Conservation (phyloP, 345 rosid species). For the Salix purpurea region DNA sequence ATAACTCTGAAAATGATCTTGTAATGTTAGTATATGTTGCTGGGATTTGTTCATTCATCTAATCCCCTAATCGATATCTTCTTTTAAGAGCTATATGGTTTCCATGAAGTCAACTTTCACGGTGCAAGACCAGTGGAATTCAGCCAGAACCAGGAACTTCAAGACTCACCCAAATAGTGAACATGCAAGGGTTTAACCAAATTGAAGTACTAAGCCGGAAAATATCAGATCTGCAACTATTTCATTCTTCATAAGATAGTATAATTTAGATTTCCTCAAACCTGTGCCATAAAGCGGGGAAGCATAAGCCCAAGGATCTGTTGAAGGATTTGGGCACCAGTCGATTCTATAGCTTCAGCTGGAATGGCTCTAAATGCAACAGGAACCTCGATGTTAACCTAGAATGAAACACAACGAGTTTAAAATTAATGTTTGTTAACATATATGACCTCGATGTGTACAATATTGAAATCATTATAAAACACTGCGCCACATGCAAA, state of each 20-base stretch:
- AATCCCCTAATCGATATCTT: neutral
- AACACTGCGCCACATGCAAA: neutral
- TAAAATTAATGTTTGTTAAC: neutral
- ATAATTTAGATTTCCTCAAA: slow-evolving; percentile 24
- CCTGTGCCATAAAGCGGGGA: slow-evolving; percentile 94
- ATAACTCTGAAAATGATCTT: neutral
- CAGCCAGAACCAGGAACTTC: neutral
- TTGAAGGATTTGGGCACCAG: slow-evolving; percentile 74
- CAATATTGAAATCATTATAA: slow-evolving; percentile 3
- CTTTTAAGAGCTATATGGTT: neutral
- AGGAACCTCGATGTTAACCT: slow-evolving; percentile 82
- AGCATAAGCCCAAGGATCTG: slow-evolving; percentile 80
- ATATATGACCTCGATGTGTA: neutral
- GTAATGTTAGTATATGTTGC: neutral
- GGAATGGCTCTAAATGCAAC: slow-evolving; percentile 72
- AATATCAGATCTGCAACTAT: neutral
- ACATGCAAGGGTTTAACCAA: neutral
- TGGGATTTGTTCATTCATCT: neutral
- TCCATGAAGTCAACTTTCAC: neutral
- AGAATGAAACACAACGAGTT: slow-evolving; percentile 1
- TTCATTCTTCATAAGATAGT: slow-evolving; percentile 8
- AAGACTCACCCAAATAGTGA: neutral
- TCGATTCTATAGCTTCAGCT: slow-evolving; percentile 62
- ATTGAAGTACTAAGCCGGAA: neutral
- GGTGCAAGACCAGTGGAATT: neutral